Evolutionary conservation across 2,329 filamentous ascomycete species (phyloP), one percentile per base, ranked within the genome.

Genomic region (Hortaea sp.): DNA sequence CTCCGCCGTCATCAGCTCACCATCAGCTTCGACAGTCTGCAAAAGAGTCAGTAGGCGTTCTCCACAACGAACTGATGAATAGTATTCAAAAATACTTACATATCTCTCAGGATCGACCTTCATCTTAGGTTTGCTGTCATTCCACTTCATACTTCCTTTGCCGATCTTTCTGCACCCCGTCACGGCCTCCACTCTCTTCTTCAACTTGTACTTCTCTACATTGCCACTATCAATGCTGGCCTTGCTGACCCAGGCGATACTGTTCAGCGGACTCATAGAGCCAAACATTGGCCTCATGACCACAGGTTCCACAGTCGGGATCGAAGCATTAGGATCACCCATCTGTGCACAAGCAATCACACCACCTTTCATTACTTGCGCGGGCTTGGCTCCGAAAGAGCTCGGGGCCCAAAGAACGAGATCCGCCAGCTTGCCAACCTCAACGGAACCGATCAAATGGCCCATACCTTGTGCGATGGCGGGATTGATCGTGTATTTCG

Each of bases 401-500:
- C 79, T 77, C 5, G 88, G 85, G 41, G 83, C 81, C 90, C 90
- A 97, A 5, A 95, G 61, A 1, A 94, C 86, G 41, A 97, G 64
- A 64, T 97, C 90, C 0, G 90, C 90, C 41, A 95, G 67, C 69
- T 95, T 95, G 43, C 88, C 89, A 0, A 88, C 78, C 69, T 95
- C 88, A 45, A 95, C 69, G 55, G 85, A 90, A 6, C 90, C 90
- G 51, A 97, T 78, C 2, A 94, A 59, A 63, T 95, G 90, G 0
- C 74, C 69, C 81, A 97, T 94, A 2, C 90, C 90, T 66, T 97
- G 90, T 0, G 89, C 81, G 51, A 95, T 74, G 7, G 90, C 88
- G 1, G 90, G 88, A 67, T 97, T 97, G 69, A 97, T 82, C 20
- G 90, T 97, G 66, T 95, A 95, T 70, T 97, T 97, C 70, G 84